Evolutionary conservation across 371 early-diverging fungal genomes (phyloP).

Genomic region (Vittaforma corneae): DNA sequence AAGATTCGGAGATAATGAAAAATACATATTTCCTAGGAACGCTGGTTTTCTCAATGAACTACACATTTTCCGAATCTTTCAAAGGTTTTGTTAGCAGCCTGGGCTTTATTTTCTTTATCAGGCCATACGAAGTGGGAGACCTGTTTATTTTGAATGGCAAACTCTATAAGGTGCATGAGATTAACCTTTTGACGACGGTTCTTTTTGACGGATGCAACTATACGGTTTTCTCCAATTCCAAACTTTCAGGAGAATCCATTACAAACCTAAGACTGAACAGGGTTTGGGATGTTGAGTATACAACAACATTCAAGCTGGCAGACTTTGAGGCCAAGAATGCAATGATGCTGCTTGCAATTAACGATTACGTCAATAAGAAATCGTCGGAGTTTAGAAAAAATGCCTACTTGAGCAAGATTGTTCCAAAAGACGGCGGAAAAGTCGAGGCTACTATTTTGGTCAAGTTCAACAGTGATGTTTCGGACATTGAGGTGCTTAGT

Average conservation of each 20-base stretch:
- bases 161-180: conserved; percentile 35
- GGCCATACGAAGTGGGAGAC: conserved; percentile 55
- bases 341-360: conserved; percentile 11
- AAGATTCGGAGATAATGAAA: not conserved
- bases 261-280: conserved; percentile 39
- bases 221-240: conserved; percentile 31
- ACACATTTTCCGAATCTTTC: conserved; percentile 11
- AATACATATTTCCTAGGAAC: not conserved
- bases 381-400: not conserved
- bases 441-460: conserved; percentile 26
- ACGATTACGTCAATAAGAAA: conserved; percentile 3
- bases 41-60: conserved; percentile 1
- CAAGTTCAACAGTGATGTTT: conserved; percentile 21
- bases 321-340: conserved; percentile 22
- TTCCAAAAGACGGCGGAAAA: not conserved
- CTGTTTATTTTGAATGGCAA: conserved; percentile 28
- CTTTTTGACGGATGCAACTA: conserved; percentile 20
- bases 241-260: conserved; percentile 30
- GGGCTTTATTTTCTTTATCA: conserved; percentile 48
- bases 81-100: conserved; percentile 33
- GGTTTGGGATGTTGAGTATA: conserved; percentile 19
- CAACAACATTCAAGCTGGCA: conserved; percentile 10
- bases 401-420: conserved; percentile 8
- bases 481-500: conserved; percentile 9
- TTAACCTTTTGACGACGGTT: conserved; percentile 43